Base-by-base conservation (phyloP, 108 stramenopile genomes). In the Conticribra guillardii region DNA sequence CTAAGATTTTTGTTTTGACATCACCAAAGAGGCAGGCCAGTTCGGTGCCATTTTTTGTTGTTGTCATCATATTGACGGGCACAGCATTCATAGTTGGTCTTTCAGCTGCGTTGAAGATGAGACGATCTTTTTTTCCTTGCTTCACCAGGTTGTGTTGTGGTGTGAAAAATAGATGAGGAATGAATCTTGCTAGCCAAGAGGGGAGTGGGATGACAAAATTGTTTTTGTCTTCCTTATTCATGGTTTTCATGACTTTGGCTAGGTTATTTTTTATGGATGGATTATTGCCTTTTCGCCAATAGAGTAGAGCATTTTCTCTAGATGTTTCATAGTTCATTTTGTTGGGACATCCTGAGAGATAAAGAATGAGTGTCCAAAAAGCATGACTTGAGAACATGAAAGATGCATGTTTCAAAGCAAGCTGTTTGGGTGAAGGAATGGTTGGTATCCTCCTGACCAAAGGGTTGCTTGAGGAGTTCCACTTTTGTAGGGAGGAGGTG, bases 171-270 rank as follows among this genome's bases (percentile, higher is more conserved):
- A 54, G 4, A 34, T 64, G 30, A 7, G 64, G 64, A 31, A 64
- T 17, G 31, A 64, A 64, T 19, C 50, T 19, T 4, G 31, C 4
- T n/a, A n/a, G n/a, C 64, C 64, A 64, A 5, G 22, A 8, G 2
- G 49, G 64, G 5, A 64, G 23, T 30, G 48, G 46, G 5, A 64
- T 64, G 17, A 64, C 51, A 30, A 53, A 53, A 30, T 32, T 31
- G 19, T 64, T 64, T 15, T 34, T 29, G 2, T 64, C 48, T 22
- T 64, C 64, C 22, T 64, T 64, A 17, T 64, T 64, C 31, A 51
- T 64, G 11, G 48, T 48, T 18, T 30, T 50, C 22, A 48, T 24
- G 50, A 64, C 48, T n/a, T 59, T 4, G 23, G 11, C 57, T 4
- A 33, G 17, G 4, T 59, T 59, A 4, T 26, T 17, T 4, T 26